Percentiles rank a stretch among this genome's conserved stretches.
These are phyloP conservation scores for Xylariaceae sp. DNA, from an alignment of 2,329 filamentous ascomycete genomes.

Conservation along the genomic window DNA sequence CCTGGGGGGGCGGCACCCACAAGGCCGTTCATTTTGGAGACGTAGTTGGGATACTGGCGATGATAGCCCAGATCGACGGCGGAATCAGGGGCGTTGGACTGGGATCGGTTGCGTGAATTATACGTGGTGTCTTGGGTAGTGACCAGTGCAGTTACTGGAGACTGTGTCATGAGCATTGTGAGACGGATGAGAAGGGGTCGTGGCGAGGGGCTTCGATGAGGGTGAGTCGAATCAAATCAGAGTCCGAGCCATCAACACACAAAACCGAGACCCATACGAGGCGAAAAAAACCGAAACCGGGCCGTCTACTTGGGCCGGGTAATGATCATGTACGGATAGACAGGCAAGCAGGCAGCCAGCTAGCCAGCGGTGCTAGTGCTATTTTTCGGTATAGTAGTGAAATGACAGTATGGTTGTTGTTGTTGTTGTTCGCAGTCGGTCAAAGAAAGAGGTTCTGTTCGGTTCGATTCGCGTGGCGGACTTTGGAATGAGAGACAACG, in stretches of 20 bases:
- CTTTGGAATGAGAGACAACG: slow-evolving; percentile 16
- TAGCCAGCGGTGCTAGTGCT: not conserved
- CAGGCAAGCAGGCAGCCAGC: slow-evolving; percentile 1
- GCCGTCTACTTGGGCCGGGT: slow-evolving; percentile 4
- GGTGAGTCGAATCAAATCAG: slow-evolving; percentile 28
- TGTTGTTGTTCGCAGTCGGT: too few species aligned
- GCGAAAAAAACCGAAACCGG: slow-evolving; percentile 11
- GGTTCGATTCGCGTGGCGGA: slow-evolving; percentile 6
- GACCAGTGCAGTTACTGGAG: slow-evolving; percentile 42
- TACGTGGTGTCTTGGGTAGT: slow-evolving; percentile 40
- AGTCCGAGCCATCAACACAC: slow-evolving; percentile 17
- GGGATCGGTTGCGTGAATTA: slow-evolving; percentile 30
- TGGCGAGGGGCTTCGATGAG: slow-evolving; percentile 15
- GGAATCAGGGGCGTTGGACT: slow-evolving; percentile 28
- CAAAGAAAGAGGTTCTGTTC: slow-evolving; percentile 12
- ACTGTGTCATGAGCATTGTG: slow-evolving; percentile 55
- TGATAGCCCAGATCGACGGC: slow-evolving; percentile 31
- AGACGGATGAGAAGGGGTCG: slow-evolving; percentile 27
- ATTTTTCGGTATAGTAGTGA: too few species aligned
- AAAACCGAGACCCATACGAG: slow-evolving; percentile 13
- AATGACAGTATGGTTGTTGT: too few species aligned
- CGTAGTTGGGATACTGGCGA: slow-evolving; percentile 30
- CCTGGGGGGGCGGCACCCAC: slow-evolving; percentile 56
- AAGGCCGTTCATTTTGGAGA: slow-evolving; percentile 56
- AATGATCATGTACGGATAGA: not conserved